phyloP scores from a whole-genome alignment of 1,139 yeast species.

The Barnettozyma hawaiiensis region DNA sequence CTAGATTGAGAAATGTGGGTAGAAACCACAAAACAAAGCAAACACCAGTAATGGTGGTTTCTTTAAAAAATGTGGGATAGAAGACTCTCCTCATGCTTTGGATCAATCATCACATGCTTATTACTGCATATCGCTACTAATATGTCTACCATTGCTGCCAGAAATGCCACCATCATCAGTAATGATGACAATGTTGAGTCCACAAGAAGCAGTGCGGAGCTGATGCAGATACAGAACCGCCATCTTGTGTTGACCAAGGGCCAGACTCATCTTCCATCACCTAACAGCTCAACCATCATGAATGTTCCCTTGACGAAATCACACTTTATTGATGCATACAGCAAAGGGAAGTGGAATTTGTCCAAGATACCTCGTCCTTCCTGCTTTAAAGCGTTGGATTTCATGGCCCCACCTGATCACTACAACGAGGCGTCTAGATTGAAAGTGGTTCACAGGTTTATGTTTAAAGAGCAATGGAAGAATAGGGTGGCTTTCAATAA shows the following conservation, averaged over 20 bases:
- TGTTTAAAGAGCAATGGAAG: slow-evolving; percentile 47
- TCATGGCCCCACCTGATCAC: slow-evolving; percentile 56
- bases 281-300: slow-evolving; percentile 8
- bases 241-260: slow-evolving; percentile 1
- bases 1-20: neutral
- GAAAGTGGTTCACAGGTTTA: slow-evolving; percentile 38
- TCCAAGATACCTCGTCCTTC: slow-evolving; percentile 53
- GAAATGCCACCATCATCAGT: neutral
- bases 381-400: slow-evolving; percentile 41
- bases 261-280: slow-evolving; percentile 10
- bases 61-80: neutral
- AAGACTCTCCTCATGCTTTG: neutral
- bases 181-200: neutral
- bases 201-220: neutral
- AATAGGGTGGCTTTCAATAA: slow-evolving; percentile 37
- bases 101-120: neutral
- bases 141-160: neutral
- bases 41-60: neutral
- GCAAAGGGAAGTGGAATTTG: slow-evolving; percentile 53
- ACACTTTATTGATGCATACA: slow-evolving; percentile 58
- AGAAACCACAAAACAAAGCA: neutral
- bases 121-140: neutral
- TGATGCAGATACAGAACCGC: slow-evolving; percentile 1
- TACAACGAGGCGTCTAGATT: slow-evolving; percentile 41
- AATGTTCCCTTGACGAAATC: slow-evolving; percentile 41